phyloP scores from a whole-genome alignment of 2,329 filamentous ascomycete genomes.

The Fusarium chlamydosporum region DNA sequence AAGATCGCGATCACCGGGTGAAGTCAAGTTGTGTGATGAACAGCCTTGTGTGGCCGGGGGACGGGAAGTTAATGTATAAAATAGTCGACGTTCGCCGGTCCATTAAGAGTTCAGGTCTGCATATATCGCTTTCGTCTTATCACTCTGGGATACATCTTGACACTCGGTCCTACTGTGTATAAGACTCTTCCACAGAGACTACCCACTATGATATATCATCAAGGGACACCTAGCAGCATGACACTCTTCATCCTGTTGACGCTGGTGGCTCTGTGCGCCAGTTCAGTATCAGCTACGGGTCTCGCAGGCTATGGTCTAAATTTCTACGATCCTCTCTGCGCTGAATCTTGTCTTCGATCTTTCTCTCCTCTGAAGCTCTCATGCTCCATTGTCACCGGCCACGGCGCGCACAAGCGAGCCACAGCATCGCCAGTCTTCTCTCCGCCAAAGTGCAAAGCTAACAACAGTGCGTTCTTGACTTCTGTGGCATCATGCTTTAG shows the following conservation, averaged over 20 bases:
- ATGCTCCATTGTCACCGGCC: slow-evolving; percentile 1
- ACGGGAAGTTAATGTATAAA: slow-evolving; percentile 21
- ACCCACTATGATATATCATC: background rate
- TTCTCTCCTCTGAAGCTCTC: background rate
- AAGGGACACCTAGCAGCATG: background rate
- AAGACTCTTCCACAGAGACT: background rate
- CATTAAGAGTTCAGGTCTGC: background rate
- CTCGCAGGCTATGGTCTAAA: slow-evolving; percentile 8
- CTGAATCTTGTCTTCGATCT: slow-evolving; percentile 23
- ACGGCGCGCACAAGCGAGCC: slow-evolving; percentile 1
- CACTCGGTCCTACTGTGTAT: background rate
- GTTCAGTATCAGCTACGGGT: background rate
- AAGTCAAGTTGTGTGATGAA: background rate
- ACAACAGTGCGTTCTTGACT: slow-evolving; percentile 10
- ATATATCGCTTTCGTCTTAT: background rate
- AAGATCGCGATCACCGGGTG: slow-evolving; percentile 10
- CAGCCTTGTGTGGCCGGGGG: slow-evolving; percentile 3
- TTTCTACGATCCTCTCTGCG: slow-evolving; percentile 16
- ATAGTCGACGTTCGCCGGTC: background rate
- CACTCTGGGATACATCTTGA: background rate
- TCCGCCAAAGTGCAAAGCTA: slow-evolving; percentile 15
- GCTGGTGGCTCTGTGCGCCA: background rate
- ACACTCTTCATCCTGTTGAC: background rate
- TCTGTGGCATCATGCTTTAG: slow-evolving; percentile 20
- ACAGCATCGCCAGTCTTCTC: slow-evolving; percentile 1